phyloP scores from a whole-genome alignment of 768 basidiomycete genomes.

The Podaxis mareebaensis region DNA sequence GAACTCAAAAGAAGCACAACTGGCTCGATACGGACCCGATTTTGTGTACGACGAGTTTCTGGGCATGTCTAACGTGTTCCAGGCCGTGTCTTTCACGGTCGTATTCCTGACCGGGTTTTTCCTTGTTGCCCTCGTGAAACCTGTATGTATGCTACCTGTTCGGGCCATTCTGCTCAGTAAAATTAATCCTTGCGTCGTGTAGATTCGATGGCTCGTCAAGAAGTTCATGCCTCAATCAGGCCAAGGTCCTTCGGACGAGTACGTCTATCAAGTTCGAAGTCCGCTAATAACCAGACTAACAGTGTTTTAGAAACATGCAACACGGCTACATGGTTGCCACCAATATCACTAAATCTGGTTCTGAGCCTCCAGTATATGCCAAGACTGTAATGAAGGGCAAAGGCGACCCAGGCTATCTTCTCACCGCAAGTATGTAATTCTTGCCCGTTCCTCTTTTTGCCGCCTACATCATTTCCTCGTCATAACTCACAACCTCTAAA shows the following conservation, averaged over 20 bases:
- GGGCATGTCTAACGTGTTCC: conserved; percentile 38
- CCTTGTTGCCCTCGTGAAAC: conserved; percentile 34
- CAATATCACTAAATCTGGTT: conserved; percentile 69
- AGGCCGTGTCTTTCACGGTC: conserved; percentile 33
- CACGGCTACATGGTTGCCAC: conserved; percentile 61
- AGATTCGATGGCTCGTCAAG: conserved; percentile 62
- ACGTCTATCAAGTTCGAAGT: conserved; percentile 23
- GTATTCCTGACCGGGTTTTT: conserved; percentile 29
- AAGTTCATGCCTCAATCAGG: conserved; percentile 53
- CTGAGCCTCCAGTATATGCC: conserved; percentile 47
- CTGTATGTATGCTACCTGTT: conserved; percentile 32
- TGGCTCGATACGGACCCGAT: conserved; percentile 57
- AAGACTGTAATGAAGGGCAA: conserved; percentile 62
- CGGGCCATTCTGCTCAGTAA: neutral
- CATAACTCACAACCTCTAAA: neutral
- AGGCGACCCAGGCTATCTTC: conserved; percentile 77
- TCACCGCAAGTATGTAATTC: conserved; percentile 49
- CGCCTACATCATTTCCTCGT: neutral
- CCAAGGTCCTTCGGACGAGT: conserved; percentile 67
- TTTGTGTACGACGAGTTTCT: conserved; percentile 81
- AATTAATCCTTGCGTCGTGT: neutral
- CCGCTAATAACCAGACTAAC: neutral
- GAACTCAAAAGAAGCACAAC: conserved; percentile 24
- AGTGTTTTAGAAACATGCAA: conserved; percentile 46
- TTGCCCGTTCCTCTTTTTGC: too few relatives aligned